A percentile compares a stretch with the other conserved stretches of the same genome.
Evolutionary conservation across 345 rosid genomes (phyloP).

Genomic region (Angophora floribunda): DNA sequence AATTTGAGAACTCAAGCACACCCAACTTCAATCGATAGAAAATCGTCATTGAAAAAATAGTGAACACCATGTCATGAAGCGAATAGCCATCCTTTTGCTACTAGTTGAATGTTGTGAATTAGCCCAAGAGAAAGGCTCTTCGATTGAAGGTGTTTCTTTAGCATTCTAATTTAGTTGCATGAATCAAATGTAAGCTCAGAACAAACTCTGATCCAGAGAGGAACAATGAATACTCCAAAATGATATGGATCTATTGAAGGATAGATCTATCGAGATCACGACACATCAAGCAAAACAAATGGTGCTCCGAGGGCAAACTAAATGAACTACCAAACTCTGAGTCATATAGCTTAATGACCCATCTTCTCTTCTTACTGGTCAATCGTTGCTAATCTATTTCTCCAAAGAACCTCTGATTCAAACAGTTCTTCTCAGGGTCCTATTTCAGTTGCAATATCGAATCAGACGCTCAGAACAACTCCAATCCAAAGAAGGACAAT

Average conservation of each 20-base stretch:
- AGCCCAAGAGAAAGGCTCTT: neutral
- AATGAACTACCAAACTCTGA: neutral
- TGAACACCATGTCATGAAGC: neutral
- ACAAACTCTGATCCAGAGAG: neutral
- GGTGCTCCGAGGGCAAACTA: neutral
- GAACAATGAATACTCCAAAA: neutral
- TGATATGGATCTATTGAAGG: neutral
- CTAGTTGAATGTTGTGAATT: neutral
- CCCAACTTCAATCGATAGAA: neutral
- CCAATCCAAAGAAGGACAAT: neutral
- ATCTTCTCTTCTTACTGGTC: neutral
- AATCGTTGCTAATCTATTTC: neutral
- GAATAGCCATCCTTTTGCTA: neutral
- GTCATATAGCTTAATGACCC: neutral
- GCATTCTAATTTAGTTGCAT: neutral
- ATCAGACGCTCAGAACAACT: neutral
- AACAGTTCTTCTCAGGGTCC: neutral
- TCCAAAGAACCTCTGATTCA: neutral
- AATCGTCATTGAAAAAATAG: neutral
- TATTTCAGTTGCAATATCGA: neutral
- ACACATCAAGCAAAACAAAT: neutral
- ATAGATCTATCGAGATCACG: neutral
- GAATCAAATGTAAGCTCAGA: neutral
- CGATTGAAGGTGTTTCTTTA: neutral
- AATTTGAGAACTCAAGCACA: neutral